Conservation (phyloP, 1,284 basidiomycete genomes). For the Blastosporella zonata region DNA sequence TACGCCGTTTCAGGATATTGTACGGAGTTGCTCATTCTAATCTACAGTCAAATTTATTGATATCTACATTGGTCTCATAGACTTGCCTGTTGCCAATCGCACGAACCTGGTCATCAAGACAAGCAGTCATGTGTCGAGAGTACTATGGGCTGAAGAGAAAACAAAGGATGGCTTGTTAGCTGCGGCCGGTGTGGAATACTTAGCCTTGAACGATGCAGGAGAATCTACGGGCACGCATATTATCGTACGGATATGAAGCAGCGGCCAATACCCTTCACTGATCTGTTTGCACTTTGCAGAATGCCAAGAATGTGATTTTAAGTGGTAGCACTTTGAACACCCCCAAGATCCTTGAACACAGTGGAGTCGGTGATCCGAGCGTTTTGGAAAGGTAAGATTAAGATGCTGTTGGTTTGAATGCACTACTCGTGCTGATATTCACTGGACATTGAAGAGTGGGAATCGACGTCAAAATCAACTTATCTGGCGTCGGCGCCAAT, state of each 20-base stretch:
- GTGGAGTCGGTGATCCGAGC: slow-evolving; percentile 12
- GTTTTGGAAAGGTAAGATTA: slow-evolving; percentile 7
- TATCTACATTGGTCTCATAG: background rate
- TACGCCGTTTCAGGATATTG: slow-evolving; percentile 18
- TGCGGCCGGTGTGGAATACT: slow-evolving; percentile 14
- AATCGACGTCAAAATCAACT: slow-evolving; percentile 7
- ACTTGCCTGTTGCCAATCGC: slow-evolving; percentile 13
- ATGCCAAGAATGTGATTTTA: slow-evolving; percentile 12
- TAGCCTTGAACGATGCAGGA: slow-evolving; percentile 2
- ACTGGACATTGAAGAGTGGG: background rate
- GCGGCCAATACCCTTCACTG: background rate
- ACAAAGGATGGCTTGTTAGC: slow-evolving; percentile 3
- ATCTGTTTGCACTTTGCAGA: background rate
- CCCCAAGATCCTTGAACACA: slow-evolving; percentile 15
- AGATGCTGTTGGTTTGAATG: background rate
- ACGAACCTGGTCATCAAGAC: slow-evolving; percentile 9
- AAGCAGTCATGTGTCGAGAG: slow-evolving; percentile 13
- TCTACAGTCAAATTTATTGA: background rate
- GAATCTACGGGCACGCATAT: background rate
- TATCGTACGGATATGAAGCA: background rate
- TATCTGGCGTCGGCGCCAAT: slow-evolving; percentile 15
- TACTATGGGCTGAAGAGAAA: slow-evolving; percentile 8
- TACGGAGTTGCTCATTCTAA: background rate
- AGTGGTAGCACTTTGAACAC: slow-evolving; percentile 15
- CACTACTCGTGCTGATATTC: background rate